Percentiles rank a stretch among this genome's conserved stretches.
Evolutionary conservation across 768 basidiomycete species (phyloP).

Genomic region (Suillus clintonianus): DNA sequence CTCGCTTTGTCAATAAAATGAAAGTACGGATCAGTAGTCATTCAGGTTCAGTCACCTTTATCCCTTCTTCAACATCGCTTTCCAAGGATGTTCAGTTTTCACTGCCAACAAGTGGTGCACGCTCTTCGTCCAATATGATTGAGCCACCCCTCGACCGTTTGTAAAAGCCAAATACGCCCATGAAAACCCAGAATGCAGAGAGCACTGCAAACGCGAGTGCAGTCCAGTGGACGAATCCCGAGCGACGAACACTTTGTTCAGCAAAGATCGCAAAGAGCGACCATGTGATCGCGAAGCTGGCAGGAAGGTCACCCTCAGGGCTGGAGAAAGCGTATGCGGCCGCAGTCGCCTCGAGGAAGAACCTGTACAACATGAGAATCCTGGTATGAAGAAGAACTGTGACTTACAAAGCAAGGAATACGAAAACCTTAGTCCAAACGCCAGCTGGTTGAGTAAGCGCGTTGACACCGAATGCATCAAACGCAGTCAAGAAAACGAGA

Average conservation of each 20-base stretch:
- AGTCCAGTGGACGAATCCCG: slow-evolving; percentile 87
- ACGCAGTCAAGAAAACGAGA: slow-evolving; percentile 77
- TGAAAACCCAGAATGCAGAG: slow-evolving; percentile 80
- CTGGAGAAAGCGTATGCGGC: slow-evolving; percentile 94
- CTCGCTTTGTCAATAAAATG: not conserved
- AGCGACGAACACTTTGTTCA: slow-evolving; percentile 52
- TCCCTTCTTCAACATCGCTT: not conserved
- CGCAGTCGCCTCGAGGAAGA: slow-evolving; percentile 91
- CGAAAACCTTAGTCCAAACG: slow-evolving; percentile 92
- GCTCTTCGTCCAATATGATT: slow-evolving; percentile 83
- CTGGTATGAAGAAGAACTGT: slow-evolving; percentile 2
- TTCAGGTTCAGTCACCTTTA: not conserved
- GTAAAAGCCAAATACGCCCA: slow-evolving; percentile 64
- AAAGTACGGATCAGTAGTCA: not conserved
- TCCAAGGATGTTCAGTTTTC: slow-evolving; percentile 15
- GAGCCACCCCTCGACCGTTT: slow-evolving; percentile 47
- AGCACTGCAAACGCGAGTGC: slow-evolving; percentile 85
- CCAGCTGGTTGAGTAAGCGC: slow-evolving; percentile 65
- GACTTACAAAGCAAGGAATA: slow-evolving; percentile 84
- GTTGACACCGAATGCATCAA: slow-evolving; percentile 88
- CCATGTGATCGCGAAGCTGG: slow-evolving; percentile 89
- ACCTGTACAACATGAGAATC: slow-evolving; percentile 39
- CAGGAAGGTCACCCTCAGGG: slow-evolving; percentile 89
- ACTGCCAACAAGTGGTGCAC: slow-evolving; percentile 72
- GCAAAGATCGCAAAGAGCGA: slow-evolving; percentile 92